These are phyloP conservation scores for Puccinellia tenuiflora DNA, from an alignment of 176 grass and related monocot genomes.

Conservation along the genomic window DNA sequence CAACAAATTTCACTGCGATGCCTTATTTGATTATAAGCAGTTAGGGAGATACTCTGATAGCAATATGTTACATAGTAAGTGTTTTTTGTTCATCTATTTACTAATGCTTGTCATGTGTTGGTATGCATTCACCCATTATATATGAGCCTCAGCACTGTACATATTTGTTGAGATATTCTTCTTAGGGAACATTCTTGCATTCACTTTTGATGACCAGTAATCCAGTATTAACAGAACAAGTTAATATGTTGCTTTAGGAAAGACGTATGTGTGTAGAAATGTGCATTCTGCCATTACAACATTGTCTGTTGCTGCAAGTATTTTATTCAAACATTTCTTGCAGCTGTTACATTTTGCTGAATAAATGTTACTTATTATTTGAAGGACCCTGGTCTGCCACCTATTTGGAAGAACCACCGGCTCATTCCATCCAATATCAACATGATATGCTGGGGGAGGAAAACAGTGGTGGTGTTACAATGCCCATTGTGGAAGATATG, in stretches of 20 bases:
- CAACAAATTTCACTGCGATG: background rate
- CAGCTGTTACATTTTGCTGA: slow-evolving; percentile 13
- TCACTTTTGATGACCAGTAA: background rate
- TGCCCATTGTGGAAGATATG: slow-evolving; percentile 31
- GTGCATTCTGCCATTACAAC: background rate
- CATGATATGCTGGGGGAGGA: slow-evolving; percentile 25
- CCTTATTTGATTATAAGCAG: background rate
- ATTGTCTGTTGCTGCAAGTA: background rate
- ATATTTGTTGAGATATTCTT: background rate
- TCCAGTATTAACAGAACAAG: background rate
- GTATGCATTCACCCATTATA: background rate
- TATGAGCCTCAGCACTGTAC: background rate
- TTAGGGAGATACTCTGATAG: background rate
- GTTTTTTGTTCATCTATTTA: background rate
- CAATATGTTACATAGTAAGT: background rate
- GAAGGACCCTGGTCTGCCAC: slow-evolving; percentile 46
- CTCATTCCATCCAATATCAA: slow-evolving; percentile 14
- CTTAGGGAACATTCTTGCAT: background rate
- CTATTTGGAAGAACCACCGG: slow-evolving; percentile 41
- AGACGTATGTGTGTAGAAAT: background rate
- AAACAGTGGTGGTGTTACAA: slow-evolving; percentile 4
- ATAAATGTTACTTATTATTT: slow-evolving; percentile 23
- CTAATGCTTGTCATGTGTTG: background rate
- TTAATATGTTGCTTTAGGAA: background rate
- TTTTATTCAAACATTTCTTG: background rate